phyloP scores from a whole-genome alignment of 2,329 filamentous ascomycete species.

The Fusarium secorum region DNA sequence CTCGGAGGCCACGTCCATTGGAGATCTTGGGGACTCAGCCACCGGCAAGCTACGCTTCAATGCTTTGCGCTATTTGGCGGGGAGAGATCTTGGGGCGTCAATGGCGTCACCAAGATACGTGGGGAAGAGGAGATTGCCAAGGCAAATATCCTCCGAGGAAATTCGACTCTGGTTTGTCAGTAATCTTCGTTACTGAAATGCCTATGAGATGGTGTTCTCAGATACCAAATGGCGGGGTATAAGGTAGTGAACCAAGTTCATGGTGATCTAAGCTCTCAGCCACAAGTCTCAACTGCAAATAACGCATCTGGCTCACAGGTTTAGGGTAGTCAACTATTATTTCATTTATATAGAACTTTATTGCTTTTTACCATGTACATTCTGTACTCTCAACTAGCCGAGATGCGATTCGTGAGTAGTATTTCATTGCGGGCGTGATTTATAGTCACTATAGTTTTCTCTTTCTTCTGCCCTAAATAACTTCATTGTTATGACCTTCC shows the following conservation, averaged over 20 bases:
- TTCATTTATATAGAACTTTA: not conserved
- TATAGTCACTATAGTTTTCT: no score
- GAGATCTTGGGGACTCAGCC: not conserved
- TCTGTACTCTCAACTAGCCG: rapidly evolving
- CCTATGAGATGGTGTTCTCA: not conserved
- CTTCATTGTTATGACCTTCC: rapidly evolving
- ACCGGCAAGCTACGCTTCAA: not conserved
- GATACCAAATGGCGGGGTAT: rapidly evolving
- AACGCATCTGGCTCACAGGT: not conserved
- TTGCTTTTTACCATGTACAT: rapidly evolving
- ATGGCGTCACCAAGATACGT: not conserved
- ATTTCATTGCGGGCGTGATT: rapidly evolving
- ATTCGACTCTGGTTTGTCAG: rapidly evolving
- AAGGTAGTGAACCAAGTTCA: not conserved
- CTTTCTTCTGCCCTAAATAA: rapidly evolving
- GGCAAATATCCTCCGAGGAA: no score
- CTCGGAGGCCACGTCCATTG: not conserved
- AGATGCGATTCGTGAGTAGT: rapidly evolving
- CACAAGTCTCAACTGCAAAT: not conserved
- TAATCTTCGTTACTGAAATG: not conserved
- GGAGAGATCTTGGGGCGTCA: not conserved
- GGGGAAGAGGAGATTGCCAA: not conserved
- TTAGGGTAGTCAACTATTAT: not conserved
- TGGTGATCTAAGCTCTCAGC: not conserved
- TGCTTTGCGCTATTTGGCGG: not conserved